A percentile compares a stretch with the other conserved stretches of the same genome.
These are phyloP conservation scores for Citrus sinensis DNA, from an alignment of 345 rosid genomes.

Conservation along the genomic window DNA sequence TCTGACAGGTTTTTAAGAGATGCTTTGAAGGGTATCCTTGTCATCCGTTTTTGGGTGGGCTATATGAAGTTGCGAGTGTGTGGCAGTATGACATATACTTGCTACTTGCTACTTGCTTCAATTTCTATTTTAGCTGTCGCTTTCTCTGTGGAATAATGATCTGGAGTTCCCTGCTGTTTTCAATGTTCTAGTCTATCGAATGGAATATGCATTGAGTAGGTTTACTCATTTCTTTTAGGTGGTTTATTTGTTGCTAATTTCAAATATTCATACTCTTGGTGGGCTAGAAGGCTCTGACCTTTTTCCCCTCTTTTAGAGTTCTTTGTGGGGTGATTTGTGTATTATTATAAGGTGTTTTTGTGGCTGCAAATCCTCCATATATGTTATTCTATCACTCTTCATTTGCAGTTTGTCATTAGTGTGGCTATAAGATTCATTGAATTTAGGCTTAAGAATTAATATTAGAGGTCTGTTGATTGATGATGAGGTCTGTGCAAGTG, in stretches of 20 bases:
- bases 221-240: not conserved
- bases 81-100: not conserved
- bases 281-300: not conserved
- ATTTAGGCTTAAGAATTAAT: not conserved
- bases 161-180: not conserved
- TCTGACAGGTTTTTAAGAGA: constrained; percentile 12
- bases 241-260: not conserved
- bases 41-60: not conserved
- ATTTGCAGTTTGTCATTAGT: not conserved
- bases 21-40: not conserved
- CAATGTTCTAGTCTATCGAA: not conserved
- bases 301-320: not conserved
- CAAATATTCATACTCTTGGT: not conserved
- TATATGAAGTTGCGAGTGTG: not conserved
- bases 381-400: not conserved
- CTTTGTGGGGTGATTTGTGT: not conserved
- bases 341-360: not conserved
- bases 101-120: not conserved
- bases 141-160: not conserved
- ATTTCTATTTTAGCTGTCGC: not conserved
- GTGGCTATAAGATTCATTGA: not conserved
- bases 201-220: not conserved
- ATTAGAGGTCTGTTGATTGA: not conserved
- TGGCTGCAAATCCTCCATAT: not conserved
- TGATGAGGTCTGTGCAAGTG: not conserved